Evolutionary conservation across 352 stramenopile genomes (phyloP).

Genomic region (Globisporangium parvum): DNA sequence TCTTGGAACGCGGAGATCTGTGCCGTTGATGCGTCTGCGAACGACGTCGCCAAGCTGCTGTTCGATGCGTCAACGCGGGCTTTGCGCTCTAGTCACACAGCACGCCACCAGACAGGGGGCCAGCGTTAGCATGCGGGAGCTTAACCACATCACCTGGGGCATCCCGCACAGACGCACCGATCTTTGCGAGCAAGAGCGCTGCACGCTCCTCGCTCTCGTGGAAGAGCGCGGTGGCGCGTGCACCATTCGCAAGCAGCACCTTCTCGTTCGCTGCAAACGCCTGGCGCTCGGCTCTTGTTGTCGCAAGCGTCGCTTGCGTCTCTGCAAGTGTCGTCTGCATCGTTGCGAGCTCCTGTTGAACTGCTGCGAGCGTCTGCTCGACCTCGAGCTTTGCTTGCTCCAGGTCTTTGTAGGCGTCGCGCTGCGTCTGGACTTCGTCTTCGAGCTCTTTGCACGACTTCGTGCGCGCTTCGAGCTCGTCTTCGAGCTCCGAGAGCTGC

Average conservation of each 20-base stretch:
- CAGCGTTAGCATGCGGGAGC: neutral
- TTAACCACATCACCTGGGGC: no score
- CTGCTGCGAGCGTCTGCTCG: conserved; percentile 28
- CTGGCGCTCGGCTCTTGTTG: conserved; percentile 25
- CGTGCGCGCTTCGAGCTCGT: conserved; percentile 70
- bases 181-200: conserved; percentile 44
- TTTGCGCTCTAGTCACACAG: conserved; percentile 29
- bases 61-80: conserved; percentile 42
- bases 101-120: neutral
- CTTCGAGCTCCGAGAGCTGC: conserved; percentile 76
- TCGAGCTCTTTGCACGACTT: conserved; percentile 65
- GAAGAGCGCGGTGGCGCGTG: conserved; percentile 45
- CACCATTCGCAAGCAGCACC: conserved; percentile 45
- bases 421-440: conserved; percentile 47
- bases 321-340: conserved; percentile 20
- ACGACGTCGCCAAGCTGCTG: conserved; percentile 33
- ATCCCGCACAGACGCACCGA: conserved; percentile 21
- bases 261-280: conserved; percentile 54
- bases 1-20: conserved; percentile 45
- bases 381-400: conserved; percentile 39
- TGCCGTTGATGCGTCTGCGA: conserved; percentile 30
- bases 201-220: conserved; percentile 45
- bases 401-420: conserved; percentile 37
- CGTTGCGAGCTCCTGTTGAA: conserved; percentile 25
- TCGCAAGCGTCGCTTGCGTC: conserved; percentile 21